These are phyloP conservation scores for Phytophthora multivora DNA, from an alignment of 352 stramenopile genomes.

Conservation along the genomic window DNA sequence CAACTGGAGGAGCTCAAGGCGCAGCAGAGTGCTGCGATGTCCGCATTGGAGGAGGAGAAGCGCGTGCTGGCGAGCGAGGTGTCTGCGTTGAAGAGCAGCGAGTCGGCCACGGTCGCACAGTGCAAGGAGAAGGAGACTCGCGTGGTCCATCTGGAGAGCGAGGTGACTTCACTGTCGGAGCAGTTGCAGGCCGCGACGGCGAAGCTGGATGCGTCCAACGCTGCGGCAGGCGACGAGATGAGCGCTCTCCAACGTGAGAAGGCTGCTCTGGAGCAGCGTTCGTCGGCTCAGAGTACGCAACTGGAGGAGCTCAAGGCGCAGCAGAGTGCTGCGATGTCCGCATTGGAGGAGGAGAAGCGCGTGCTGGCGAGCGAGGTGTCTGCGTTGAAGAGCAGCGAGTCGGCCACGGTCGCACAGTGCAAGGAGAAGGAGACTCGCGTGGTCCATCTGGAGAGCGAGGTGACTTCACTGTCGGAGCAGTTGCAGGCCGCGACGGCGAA, in stretches of 20 bases:
- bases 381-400: constrained; percentile 19
- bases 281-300: constrained; percentile 14
- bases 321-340: constrained; percentile 17
- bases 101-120: constrained; percentile 2
- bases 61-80: constrained; percentile 11
- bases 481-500: constrained; percentile 4
- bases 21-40: constrained; percentile 8
- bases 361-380: constrained; percentile 27
- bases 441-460: constrained; percentile 16
- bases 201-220: constrained; percentile 24
- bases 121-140: constrained; percentile 13
- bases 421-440: constrained; percentile 16
- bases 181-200: constrained; percentile 9
- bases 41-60: constrained; percentile 16
- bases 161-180: constrained; percentile 5
- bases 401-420: constrained; percentile 9
- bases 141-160: constrained; percentile 9
- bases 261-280: constrained; percentile 13
- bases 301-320: constrained; percentile 12
- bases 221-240: constrained; percentile 26
- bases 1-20: constrained; percentile 6
- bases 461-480: constrained; percentile 2
- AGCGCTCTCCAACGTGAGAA: constrained; percentile 25
- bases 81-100: constrained; percentile 6
- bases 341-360: constrained; percentile 32